Base-by-base conservation (phyloP, 176 grass and related monocot species). In the Canna indica region DNA sequence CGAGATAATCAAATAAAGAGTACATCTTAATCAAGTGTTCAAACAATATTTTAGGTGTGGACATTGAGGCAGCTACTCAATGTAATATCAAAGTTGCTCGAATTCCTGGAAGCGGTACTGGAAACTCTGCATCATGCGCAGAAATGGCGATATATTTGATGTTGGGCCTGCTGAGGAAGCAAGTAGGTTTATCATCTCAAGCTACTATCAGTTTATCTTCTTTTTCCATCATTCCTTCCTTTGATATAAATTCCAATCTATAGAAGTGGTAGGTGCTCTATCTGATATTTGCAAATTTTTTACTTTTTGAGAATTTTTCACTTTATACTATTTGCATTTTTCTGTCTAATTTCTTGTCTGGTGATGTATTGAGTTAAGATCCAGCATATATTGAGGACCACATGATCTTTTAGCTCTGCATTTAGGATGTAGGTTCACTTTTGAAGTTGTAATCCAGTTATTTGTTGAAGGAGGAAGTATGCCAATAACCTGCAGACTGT, bases 71-170 rank as follows among this genome's bases (percentile, higher is more conserved):
- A 48, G 93, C 93, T 59, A 96, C 83, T 47, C 54, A 79, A 83
- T 80, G 76, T 26, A 89, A 87, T 78, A 96, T 96, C 39, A 96
- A 91, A 96, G 88, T 96, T 78, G 93, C 86, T 46, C 83, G 83
- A 53, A 96, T 96, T 61, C 93, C 93, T 79, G 93, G 85, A 79
- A 87, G 75, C 65, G 80, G 39, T 0, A 96, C 93, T 68, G 93
- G 93, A 85, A 96, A 91, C 83, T 84, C 88, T 25, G 53, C 79
- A 0, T 71, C 93, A 78, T 91, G 88, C 14, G 86, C 93, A 65
- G 93, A 96, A 86, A 82, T 91, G 86, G 88, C 86, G 33, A 91
- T 96, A 77, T 91, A 96, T 79, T 84, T 91, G 57, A 77, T 85
- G 73, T 75, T 96, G 67, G 88, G 86, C 16, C 47, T 96, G 79